Percentiles rank a stretch among this genome's conserved stretches.
Conservation (phyloP, 352 stramenopile genomes). For the Pythium aquatile region DNA sequence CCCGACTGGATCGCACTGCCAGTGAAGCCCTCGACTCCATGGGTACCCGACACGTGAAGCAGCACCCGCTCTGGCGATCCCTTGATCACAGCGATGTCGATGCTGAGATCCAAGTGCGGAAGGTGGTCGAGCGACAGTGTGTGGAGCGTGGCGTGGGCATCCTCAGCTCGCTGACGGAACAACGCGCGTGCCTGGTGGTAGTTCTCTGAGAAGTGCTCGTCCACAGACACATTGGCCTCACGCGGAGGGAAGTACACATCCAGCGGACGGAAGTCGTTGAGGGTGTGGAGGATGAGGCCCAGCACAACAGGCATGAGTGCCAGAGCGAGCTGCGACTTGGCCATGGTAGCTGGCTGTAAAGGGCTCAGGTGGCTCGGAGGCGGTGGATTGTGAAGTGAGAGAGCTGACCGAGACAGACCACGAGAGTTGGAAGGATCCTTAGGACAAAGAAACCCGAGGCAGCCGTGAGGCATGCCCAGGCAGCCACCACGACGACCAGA, state of each 20-base stretch:
- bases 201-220: slow-evolving; percentile 49
- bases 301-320: background rate
- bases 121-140: slow-evolving; percentile 49
- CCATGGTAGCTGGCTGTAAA: background rate
- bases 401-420: no score
- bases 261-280: slow-evolving; percentile 49
- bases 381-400: no score
- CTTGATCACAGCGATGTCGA: slow-evolving; percentile 64
- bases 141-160: slow-evolving; percentile 31
- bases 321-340: background rate
- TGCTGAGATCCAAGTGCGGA: slow-evolving; percentile 50
- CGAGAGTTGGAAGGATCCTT: no score
- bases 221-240: slow-evolving; percentile 28
- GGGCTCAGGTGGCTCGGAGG: no score
- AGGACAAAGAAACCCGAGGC: no score
- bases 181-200: slow-evolving; percentile 67
- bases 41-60: slow-evolving; percentile 78
- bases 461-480: no score
- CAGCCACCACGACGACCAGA: background rate
- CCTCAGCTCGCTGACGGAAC: slow-evolving; percentile 42
- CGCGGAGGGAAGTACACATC: slow-evolving; percentile 36
- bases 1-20: slow-evolving; percentile 78
- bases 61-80: slow-evolving; percentile 47
- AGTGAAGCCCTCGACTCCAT: slow-evolving; percentile 80
- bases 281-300: slow-evolving; percentile 27